phyloP scores from a whole-genome alignment of 768 basidiomycete genomes.

The Boletus bicolor region DNA sequence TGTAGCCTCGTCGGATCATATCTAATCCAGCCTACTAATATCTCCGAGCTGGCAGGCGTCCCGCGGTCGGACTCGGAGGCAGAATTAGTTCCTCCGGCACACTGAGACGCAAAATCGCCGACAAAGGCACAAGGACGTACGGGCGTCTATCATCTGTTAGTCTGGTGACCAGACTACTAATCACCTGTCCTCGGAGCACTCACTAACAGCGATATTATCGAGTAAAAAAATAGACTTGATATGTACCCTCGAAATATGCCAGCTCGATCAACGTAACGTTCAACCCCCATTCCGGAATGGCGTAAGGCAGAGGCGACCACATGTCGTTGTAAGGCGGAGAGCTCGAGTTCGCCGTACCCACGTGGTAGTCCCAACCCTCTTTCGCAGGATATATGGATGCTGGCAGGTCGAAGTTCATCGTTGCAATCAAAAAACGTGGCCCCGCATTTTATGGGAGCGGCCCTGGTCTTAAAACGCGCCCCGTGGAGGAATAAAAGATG shows the following conservation, averaged over 20 bases:
- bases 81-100: neutral
- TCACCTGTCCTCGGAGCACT: neutral
- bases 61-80: neutral
- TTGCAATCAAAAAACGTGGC: conserved; percentile 2
- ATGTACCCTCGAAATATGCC: neutral
- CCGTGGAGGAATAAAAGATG: neutral
- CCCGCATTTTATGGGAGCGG: neutral
- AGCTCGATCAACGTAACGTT: neutral
- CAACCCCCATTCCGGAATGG: neutral
- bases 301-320: neutral
- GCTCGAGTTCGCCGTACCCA: conserved; percentile 1
- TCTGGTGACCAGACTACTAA: neutral
- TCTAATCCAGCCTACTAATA: neutral
- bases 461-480: neutral
- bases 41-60: neutral
- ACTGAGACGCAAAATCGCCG: neutral
- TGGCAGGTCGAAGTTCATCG: neutral
- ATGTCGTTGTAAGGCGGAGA: neutral
- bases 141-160: neutral
- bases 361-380: neutral
- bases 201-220: neutral
- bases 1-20: too few relatives aligned
- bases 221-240: neutral
- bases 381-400: neutral
- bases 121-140: neutral